Conservation (phyloP, 2,329 filamentous ascomycete species). For the Colletotrichum navitas region DNA sequence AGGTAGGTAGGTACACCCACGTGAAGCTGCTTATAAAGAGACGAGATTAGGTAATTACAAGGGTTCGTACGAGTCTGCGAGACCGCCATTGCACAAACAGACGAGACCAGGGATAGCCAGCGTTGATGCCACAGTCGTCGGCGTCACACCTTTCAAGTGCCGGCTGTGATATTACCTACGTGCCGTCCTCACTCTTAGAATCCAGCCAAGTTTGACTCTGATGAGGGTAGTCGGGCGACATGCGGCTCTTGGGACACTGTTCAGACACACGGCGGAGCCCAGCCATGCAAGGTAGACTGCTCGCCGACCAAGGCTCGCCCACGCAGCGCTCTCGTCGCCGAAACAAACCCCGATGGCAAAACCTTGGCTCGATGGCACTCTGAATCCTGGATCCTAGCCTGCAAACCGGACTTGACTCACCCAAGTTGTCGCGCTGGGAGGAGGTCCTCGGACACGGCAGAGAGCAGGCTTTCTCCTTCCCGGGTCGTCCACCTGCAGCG, state of each 20-base stretch:
- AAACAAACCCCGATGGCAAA: constrained; percentile 4
- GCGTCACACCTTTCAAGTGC: constrained; percentile 7
- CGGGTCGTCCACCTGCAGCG: constrained; percentile 20
- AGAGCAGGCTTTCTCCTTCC: constrained; percentile 14
- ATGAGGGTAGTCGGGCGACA: neutral
- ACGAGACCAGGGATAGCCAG: neutral
- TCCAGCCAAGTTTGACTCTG: neutral
- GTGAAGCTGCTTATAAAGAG: neutral
- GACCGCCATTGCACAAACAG: neutral
- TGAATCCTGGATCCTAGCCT: constrained; percentile 18
- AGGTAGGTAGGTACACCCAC: neutral
- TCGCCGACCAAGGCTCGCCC: neutral
- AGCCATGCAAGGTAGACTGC: neutral
- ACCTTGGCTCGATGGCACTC: constrained; percentile 26
- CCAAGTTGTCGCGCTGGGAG: constrained; percentile 9
- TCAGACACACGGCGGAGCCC: neutral
- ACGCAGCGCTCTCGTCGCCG: neutral
- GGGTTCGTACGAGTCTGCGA: neutral
- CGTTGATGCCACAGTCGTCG: neutral
- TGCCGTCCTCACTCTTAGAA: neutral
- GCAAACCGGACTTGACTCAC: constrained; percentile 15
- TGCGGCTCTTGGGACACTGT: neutral
- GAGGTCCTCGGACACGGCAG: constrained; percentile 33
- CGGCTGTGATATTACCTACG: neutral
- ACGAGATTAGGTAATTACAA: neutral